phyloP scores from a whole-genome alignment of 306 rosid genomes.

The Sechiopsis laciniata region DNA sequence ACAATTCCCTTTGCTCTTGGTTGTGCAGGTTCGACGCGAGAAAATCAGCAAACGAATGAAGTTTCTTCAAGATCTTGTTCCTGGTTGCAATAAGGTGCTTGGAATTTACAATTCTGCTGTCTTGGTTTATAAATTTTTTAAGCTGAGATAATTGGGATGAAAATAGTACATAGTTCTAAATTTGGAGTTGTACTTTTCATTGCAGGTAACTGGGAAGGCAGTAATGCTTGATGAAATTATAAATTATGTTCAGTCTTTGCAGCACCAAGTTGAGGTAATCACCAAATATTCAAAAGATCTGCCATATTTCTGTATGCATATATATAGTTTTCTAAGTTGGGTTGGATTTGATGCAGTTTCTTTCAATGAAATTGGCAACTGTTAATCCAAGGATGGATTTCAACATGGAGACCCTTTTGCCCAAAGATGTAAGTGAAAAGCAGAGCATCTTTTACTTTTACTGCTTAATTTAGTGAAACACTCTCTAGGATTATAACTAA shows the following conservation, averaged over 20 bases:
- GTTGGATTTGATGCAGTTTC: slow-evolving; percentile 39
- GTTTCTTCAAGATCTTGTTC: slow-evolving; percentile 89
- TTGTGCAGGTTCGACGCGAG: slow-evolving; percentile 76
- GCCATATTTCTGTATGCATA: neutral
- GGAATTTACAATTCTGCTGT: slow-evolving; percentile 12
- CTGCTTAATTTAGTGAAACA: neutral
- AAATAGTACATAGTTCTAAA: slow-evolving; percentile 12
- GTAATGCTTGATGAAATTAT: slow-evolving; percentile 91
- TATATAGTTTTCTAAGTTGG: neutral
- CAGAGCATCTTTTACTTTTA: neutral
- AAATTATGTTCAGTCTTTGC: slow-evolving; percentile 79
- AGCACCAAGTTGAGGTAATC: slow-evolving; percentile 57
- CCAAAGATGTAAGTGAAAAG: slow-evolving; percentile 42
- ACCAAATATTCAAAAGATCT: slow-evolving; percentile 5
- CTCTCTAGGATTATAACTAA: slow-evolving; percentile 11
- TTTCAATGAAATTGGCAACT: slow-evolving; percentile 56
- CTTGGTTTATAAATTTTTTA: neutral
- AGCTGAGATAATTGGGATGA: neutral
- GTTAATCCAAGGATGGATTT: slow-evolving; percentile 50
- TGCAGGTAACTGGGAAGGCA: slow-evolving; percentile 90
- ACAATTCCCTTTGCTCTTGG: neutral
- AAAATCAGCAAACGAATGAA: slow-evolving; percentile 93
- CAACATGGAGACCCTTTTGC: slow-evolving; percentile 42
- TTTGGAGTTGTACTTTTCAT: neutral
- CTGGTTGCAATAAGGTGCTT: slow-evolving; percentile 87